phyloP scores from a whole-genome alignment of 2,329 filamentous ascomycete genomes.

The Neonectria ditissima region DNA sequence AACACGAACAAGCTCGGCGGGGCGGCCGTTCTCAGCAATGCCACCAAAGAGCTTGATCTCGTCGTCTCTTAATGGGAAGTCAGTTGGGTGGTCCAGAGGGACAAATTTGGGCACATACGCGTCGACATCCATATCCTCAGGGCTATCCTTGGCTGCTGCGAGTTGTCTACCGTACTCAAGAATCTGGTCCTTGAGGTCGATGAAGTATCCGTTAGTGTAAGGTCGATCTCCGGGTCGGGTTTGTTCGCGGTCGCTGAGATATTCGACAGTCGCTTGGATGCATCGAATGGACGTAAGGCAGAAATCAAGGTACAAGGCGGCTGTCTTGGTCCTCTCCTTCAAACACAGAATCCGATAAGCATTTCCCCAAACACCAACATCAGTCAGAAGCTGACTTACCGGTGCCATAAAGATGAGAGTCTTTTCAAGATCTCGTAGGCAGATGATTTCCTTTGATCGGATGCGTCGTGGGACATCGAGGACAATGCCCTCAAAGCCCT shows the following conservation, averaged over 20 bases:
- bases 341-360: constrained; percentile 76
- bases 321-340: constrained; percentile 82
- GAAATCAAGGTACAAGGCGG: constrained; percentile 82
- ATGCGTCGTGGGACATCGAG: constrained; percentile 84
- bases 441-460: constrained; percentile 86
- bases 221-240: constrained; percentile 85
- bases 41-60: constrained; percentile 86
- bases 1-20: constrained; percentile 85
- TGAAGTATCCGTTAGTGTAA: constrained; percentile 96
- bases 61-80: constrained; percentile 60
- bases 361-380: constrained; percentile 69
- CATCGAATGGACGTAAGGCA: constrained; percentile 91
- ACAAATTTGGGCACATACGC: constrained; percentile 60
- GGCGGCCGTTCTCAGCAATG: constrained; percentile 82
- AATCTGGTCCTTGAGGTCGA: constrained; percentile 95
- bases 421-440: constrained; percentile 94
- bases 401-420: constrained; percentile 90
- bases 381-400: constrained; percentile 79
- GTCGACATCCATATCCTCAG: constrained; percentile 69
- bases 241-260: constrained; percentile 87
- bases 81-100: constrained; percentile 45
- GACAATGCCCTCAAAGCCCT: constrained; percentile 84
- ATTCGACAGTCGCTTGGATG: constrained; percentile 88
- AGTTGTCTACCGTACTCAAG: constrained; percentile 89
- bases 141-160: constrained; percentile 75